A percentile compares a stretch with the other conserved stretches of the same genome.
phyloP scores from a whole-genome alignment of 805 yeast genomes.

The Ogataea allantospora region DNA sequence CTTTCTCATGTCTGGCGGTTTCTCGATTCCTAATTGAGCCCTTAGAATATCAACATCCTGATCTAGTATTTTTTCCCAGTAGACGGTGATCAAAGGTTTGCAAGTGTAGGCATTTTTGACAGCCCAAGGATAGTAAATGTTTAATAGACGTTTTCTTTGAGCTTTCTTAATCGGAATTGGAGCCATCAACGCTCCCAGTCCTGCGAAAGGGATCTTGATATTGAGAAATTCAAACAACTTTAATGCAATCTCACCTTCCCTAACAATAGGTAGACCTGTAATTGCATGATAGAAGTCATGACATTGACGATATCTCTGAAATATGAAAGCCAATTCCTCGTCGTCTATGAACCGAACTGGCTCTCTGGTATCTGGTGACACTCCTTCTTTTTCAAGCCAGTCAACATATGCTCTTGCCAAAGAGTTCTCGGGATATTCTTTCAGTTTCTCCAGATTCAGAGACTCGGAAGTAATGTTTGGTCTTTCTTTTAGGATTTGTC shows the following conservation, averaged over 20 bases:
- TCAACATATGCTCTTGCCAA: constrained; percentile 76
- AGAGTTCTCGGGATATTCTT: constrained; percentile 61
- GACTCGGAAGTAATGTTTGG: constrained; percentile 81
- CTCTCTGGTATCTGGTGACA: constrained; percentile 89
- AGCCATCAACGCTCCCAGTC: constrained; percentile 86
- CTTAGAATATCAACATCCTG: constrained; percentile 73
- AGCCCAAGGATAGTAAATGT: constrained; percentile 88
- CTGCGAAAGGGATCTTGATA: constrained; percentile 93
- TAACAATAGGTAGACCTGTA: constrained; percentile 82
- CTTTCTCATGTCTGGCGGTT: constrained; percentile 76
- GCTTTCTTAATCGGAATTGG: constrained; percentile 68
- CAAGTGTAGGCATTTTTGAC: constrained; percentile 66
- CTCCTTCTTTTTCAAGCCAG: constrained; percentile 86
- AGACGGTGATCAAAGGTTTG: constrained; percentile 78
- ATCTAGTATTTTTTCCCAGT: constrained; percentile 85
- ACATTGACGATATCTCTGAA: constrained; percentile 91
- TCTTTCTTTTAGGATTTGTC: constrained; percentile 71
- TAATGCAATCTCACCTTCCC: constrained; percentile 96
- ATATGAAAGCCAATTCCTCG: constrained; percentile 88
- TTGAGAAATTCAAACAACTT: constrained; percentile 91
- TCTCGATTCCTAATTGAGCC: constrained; percentile 64
- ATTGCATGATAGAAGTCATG: constrained; percentile 96
- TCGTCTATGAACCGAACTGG: constrained; percentile 86
- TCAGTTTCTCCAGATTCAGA: constrained; percentile 59
- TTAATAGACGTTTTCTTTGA: constrained; percentile 62